Evolutionary conservation across 129 eudicot species (phyloP).

Genomic region (Lactuca sativa): DNA sequence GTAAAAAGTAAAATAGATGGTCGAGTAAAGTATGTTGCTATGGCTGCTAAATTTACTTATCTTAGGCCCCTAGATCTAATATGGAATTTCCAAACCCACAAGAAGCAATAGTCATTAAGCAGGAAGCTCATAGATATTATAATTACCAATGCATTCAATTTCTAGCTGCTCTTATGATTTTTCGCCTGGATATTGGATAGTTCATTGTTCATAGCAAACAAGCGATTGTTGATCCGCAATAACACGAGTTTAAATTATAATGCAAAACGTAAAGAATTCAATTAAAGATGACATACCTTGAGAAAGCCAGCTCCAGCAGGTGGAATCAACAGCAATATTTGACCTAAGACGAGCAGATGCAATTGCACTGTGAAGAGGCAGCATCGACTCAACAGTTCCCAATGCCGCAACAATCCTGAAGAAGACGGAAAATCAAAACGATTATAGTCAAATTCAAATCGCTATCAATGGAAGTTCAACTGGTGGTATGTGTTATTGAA

Average conservation of each 20-base stretch:
- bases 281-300: conserved; percentile 41
- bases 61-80: not conserved
- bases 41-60: conserved; percentile 1
- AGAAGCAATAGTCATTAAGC: conserved; percentile 7
- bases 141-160: conserved; percentile 14
- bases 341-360: conserved; percentile 80
- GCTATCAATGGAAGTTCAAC: not conserved
- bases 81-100: not conserved
- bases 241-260: not conserved
- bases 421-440: not conserved
- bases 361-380: conserved; percentile 74
- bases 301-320: conserved; percentile 87
- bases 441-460: not conserved
- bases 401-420: conserved; percentile 51
- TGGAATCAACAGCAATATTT: conserved; percentile 50
- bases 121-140: not conserved
- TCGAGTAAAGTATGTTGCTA: not conserved
- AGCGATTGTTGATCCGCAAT: not conserved
- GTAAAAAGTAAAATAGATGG: too few relatives aligned
- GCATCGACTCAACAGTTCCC: conserved; percentile 61
- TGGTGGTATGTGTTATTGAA: not conserved
- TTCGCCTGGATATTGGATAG: not conserved
- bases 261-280: not conserved
- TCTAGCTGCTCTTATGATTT: not conserved
- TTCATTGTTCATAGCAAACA: conserved; percentile 1